Conservation (phyloP, 352 stramenopile genomes). For the Phytophthora palmivora region DNA sequence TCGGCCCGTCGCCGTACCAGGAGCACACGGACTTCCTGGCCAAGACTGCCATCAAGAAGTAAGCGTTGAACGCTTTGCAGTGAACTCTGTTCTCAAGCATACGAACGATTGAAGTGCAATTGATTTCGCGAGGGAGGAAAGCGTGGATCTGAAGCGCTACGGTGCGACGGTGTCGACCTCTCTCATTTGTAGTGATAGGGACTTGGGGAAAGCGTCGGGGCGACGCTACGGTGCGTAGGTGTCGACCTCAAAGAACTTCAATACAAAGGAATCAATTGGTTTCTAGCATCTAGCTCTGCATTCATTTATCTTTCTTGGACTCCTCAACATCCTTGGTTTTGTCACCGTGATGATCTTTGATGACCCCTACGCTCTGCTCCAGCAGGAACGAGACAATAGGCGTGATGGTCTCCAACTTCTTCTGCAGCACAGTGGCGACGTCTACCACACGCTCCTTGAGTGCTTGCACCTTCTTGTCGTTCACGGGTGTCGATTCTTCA, state of each 20-base stretch:
- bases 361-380: conserved; percentile 59
- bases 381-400: conserved; percentile 67
- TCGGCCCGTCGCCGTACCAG: conserved; percentile 96
- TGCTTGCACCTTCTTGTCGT: conserved; percentile 53
- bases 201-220: conserved; percentile 78
- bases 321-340: conserved; percentile 18
- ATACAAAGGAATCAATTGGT: conserved; percentile 40
- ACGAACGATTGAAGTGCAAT: conserved; percentile 31
- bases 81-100: conserved; percentile 39
- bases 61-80: conserved; percentile 47
- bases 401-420: conserved; percentile 63
- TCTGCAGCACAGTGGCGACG: conserved; percentile 60
- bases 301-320: conserved; percentile 60
- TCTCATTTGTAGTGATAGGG: conserved; percentile 56
- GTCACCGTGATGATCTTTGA: conserved; percentile 38
- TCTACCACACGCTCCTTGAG: conserved; percentile 63
- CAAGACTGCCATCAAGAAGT: conserved; percentile 95
- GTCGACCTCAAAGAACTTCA: conserved; percentile 62
- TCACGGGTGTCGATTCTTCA: conserved; percentile 46
- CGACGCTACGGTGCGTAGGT: conserved; percentile 93
- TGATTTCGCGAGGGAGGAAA: conserved; percentile 63
- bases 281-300: conserved; percentile 13
- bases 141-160: conserved; percentile 87
- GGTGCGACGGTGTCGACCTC: conserved; percentile 91
- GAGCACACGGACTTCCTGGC: conserved; percentile 99